Percentiles rank a stretch among this genome's conserved stretches.
These are phyloP conservation scores for Botrytis elliptica DNA, from an alignment of 2,329 filamentous ascomycete species.

Conservation along the genomic window DNA sequence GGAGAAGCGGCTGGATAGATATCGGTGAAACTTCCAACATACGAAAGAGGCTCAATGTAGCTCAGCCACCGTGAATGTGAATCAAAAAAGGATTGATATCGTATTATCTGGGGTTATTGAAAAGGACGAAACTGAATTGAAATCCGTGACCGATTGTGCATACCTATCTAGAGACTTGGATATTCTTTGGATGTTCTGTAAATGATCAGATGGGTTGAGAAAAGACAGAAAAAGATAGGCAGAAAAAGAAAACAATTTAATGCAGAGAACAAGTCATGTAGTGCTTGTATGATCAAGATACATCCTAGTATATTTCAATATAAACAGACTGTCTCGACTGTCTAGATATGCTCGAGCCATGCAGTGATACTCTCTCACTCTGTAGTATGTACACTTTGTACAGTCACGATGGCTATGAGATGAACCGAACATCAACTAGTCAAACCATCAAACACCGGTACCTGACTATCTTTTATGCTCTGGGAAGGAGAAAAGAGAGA, in stretches of 20 bases:
- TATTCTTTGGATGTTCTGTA: neutral
- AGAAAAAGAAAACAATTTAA: neutral
- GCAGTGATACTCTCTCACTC: neutral
- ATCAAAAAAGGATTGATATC: neutral
- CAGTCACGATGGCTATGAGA: neutral
- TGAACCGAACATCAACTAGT: neutral
- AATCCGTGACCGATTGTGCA: neutral
- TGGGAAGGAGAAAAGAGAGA: neutral
- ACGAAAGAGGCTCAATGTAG: neutral
- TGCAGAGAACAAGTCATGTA: neutral
- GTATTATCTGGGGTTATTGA: neutral
- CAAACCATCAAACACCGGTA: constrained; percentile 4
- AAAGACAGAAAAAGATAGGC: neutral
- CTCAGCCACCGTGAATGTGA: neutral
- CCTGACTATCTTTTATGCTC: neutral
- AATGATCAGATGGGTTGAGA: neutral
- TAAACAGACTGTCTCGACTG: neutral
- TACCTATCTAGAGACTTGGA: neutral
- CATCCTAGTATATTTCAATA: neutral
- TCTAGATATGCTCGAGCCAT: neutral
- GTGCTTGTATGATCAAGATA: neutral
- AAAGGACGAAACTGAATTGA: neutral
- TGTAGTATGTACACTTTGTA: neutral
- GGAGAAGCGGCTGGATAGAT: neutral
- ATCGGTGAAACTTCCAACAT: neutral